Conservation (phyloP, 192 early-diverging fungal genomes). For the Dimargaris verticillata region DNA sequence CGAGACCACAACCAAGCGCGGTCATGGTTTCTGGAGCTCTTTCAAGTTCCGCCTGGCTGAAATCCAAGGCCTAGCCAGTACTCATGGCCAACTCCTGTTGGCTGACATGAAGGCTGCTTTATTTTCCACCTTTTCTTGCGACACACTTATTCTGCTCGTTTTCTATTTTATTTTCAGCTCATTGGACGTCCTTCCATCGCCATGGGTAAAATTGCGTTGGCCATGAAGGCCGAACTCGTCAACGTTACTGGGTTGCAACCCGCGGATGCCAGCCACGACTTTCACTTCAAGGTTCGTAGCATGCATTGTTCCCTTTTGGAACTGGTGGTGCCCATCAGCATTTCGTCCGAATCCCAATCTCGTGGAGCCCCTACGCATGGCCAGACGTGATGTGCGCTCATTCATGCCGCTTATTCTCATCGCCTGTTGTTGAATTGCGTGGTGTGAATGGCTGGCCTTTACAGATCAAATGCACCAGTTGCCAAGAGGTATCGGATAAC, state of each 20-base stretch:
- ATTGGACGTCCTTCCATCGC: not conserved
- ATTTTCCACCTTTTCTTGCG: not conserved
- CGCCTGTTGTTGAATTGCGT: slow-evolving; percentile 1
- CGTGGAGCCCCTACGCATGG: not conserved
- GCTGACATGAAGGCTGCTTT: not conserved
- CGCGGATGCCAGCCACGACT: slow-evolving; percentile 38
- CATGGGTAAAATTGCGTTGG: slow-evolving; percentile 33
- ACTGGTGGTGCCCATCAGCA: not conserved
- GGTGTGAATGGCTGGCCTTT: not conserved
- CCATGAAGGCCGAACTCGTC: slow-evolving; percentile 61
- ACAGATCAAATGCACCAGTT: slow-evolving; percentile 56
- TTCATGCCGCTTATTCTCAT: not conserved
- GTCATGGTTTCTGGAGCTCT: not conserved
- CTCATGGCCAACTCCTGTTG: not conserved
- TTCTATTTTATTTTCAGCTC: not conserved
- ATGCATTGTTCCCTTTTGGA: slow-evolving; percentile 10
- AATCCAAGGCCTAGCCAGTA: not conserved
- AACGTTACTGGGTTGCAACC: slow-evolving; percentile 63
- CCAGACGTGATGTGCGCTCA: not conserved
- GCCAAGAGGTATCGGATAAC: slow-evolving; percentile 57
- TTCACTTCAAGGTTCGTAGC: slow-evolving; percentile 47
- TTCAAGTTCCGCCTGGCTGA: not conserved
- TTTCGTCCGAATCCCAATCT: not conserved
- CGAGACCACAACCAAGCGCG: too few relatives aligned
- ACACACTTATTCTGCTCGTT: not conserved